Base-by-base conservation (phyloP, 805 yeast genomes). In the Scheffersomyces amazonensis region DNA sequence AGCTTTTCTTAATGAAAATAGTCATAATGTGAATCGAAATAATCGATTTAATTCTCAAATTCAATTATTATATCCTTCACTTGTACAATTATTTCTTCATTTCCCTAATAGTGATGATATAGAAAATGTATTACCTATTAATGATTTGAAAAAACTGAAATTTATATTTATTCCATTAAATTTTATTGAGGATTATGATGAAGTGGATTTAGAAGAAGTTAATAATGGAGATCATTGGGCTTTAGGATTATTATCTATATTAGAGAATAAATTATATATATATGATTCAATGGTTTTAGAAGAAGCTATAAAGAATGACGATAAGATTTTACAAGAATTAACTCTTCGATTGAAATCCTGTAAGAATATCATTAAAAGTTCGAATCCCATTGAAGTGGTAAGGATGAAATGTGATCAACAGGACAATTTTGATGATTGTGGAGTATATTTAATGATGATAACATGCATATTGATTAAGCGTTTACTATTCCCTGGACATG, bases 141-240 rank as follows among this genome's bases (percentile, higher is more conserved):
- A 59, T 3, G 73, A 66, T 8, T 50, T 66, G 40, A 48, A 52
- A 23, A 43, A 45, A 35, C 59, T 57, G 56, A 61, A 52, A 40
- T 76, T 80, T 47, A 66, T 85, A 1, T 83, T 86, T 44, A 54
- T 83, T 28, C 93, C 91, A 0, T 65, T 83, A 20, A 85, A 83
- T 54, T 83, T 78, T 52, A 79, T 76, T 42, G 82, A 73, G 32
- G 83, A 80, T 38, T 46, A 48, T n/a, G 52, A 50, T 15, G 30
- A 25, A 3, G 31, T 42, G 1, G 48, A 52, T 52, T 63, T 78
- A 30, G 82, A 73, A 33, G 61, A 62, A 0, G 76, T 73, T 2
- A 84, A 78, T 43, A 80, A 81, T 13, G 93, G 91, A 1, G 80
- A 79, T 32, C 93, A 86, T 58, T 85, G 95, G 93, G 79, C 86